phyloP scores from a whole-genome alignment of 805 yeast species.

The Pichia exigua region DNA sequence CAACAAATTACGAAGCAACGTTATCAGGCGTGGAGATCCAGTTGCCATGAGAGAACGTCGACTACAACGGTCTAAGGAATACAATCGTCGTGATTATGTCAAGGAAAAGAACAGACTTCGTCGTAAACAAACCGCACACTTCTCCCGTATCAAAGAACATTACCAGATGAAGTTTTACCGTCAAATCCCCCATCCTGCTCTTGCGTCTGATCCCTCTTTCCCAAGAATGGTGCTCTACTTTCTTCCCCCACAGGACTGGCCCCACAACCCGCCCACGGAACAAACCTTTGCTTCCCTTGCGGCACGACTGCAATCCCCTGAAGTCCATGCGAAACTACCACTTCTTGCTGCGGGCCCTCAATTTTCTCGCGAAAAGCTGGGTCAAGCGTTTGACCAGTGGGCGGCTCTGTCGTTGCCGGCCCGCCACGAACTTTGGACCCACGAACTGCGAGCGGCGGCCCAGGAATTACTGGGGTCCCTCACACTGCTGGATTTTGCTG shows the following conservation, averaged over 20 bases:
- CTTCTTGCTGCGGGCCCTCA: not conserved
- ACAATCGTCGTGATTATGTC: conserved; percentile 42
- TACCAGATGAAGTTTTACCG: conserved; percentile 31
- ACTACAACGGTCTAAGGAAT: conserved; percentile 32
- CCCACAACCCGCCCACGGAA: conserved; percentile 43
- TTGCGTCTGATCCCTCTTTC: conserved; percentile 40
- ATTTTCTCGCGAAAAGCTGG: conserved; percentile 25
- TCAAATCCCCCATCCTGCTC: conserved; percentile 30
- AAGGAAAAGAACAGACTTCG: conserved; percentile 38
- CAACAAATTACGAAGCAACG: conserved; percentile 38
- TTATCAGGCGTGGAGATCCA: conserved; percentile 44
- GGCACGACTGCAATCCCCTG: not conserved
- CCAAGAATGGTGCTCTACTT: conserved; percentile 42
- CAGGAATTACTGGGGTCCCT: conserved; percentile 35
- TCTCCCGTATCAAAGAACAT: conserved; percentile 32
- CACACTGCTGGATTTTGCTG: conserved; percentile 36
- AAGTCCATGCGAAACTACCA: not conserved
- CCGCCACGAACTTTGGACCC: conserved; percentile 35
- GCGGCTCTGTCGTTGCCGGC: conserved; percentile 26
- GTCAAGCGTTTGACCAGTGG: conserved; percentile 42
- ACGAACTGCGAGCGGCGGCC: conserved; percentile 38
- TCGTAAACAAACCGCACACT: conserved; percentile 37
- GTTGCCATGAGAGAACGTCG: conserved; percentile 35
- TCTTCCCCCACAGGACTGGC: conserved; percentile 40
- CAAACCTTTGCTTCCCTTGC: conserved; percentile 27